Evolutionary conservation across 2,329 filamentous ascomycete species (phyloP), one percentile per base, ranked within the genome.

Genomic region (Arthrobotrys sphaeroides): DNA sequence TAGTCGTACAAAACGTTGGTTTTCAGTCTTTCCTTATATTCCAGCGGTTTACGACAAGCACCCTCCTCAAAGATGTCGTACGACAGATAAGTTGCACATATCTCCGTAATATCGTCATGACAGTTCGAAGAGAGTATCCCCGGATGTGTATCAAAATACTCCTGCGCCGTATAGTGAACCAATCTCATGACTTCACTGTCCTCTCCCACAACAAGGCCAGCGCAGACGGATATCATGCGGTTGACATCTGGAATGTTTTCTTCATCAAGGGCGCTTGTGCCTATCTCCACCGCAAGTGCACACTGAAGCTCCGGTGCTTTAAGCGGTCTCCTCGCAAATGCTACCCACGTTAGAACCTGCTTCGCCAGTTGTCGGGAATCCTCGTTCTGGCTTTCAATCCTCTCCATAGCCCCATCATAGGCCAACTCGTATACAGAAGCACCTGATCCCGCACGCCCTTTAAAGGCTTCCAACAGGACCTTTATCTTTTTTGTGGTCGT

Each of bases 1-100:
- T 65, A 81, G 4, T 77, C 42, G 38, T 80, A 77, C 2, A 65
- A 16, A 20, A 7, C 2, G 22, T 42, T 12, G 0, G 18, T n/a
- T 13, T 24, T 1, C 22, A 31, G 22, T 49, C 42, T 28, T 12
- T 38, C 31, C 16, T 28, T n/a, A n/a, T n/a, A n/a, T n/a, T n/a
- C n/a, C 16, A 22, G 9, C 3, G 9, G 3, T 4, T 31, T n/a
- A n/a, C 18, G 6, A n/a, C 20, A 53, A 6, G n/a, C 18, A 3
- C 45, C n/a, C 9, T 16, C 20, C 26, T 42, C 13, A 16, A 65
- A 65, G 1, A 13, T 10, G 7, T 53, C 24, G 12, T 53, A 65
- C 3, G 45, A 65, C 1, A 64, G 16, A 16, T 53, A 65, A 4
- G 61, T 40, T n/a, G 6, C 16, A 43, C 61, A 65, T 18, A 36